These are phyloP conservation scores for Metschnikowia amazonensis DNA, from an alignment of 805 yeast genomes.

Conservation along the genomic window DNA sequence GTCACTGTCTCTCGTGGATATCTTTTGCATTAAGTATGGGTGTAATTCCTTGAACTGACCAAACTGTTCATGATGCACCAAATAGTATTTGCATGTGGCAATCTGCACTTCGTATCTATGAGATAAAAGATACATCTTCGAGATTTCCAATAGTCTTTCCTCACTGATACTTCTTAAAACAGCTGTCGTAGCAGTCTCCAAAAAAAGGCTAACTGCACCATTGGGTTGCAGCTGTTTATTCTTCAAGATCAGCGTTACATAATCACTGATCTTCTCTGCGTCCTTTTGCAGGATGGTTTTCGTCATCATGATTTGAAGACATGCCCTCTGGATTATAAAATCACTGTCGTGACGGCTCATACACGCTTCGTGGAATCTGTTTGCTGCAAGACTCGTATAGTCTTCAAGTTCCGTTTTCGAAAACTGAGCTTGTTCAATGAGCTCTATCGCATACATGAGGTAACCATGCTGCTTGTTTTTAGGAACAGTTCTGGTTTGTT, in stretches of 20 bases:
- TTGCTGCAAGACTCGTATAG: constrained; percentile 22
- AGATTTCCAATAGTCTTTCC: background rate
- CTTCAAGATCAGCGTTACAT: background rate
- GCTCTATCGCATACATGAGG: constrained; percentile 10
- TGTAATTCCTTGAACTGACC: background rate
- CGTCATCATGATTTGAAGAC: constrained; percentile 7
- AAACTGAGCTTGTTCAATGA: constrained; percentile 11
- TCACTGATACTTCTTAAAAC: constrained; percentile 16
- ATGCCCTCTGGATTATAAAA: constrained; percentile 9
- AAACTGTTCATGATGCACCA: background rate
- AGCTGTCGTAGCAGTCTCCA: constrained; percentile 26
- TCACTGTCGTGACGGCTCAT: constrained; percentile 27
- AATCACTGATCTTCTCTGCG: background rate
- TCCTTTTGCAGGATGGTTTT: background rate
- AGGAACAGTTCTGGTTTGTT: background rate
- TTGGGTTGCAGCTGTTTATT: constrained; percentile 1
- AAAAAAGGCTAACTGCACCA: constrained; percentile 28
- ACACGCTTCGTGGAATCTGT: constrained; percentile 20
- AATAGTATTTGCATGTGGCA: constrained; percentile 6
- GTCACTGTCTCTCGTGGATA: background rate
- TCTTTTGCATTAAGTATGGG: background rate
- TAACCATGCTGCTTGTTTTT: constrained; percentile 12
- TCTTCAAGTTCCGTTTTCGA: constrained; percentile 16
- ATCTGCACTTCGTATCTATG: constrained; percentile 8
- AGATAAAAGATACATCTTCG: background rate